These are phyloP conservation scores for Bolboschoenoplectus hybrid DNA, from an alignment of 202 grass and related monocot genomes.

Conservation along the genomic window DNA sequence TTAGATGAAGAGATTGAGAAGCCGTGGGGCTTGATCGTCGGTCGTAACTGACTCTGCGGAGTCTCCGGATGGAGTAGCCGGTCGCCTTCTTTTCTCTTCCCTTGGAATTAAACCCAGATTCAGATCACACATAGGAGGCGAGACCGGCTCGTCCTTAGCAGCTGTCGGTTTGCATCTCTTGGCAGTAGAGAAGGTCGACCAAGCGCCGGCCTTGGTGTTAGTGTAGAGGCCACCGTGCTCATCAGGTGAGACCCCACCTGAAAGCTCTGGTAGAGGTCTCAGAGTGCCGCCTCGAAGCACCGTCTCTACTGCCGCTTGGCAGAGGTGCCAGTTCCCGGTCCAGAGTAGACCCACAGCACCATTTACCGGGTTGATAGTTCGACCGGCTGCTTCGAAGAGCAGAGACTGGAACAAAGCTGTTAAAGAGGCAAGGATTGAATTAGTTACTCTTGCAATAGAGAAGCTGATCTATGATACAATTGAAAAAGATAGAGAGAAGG, in stretches of 20 bases:
- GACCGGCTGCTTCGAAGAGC: slow-evolving; percentile 86
- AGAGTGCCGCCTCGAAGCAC: slow-evolving; percentile 76
- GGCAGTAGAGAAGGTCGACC: slow-evolving; percentile 57
- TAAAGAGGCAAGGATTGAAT: not conserved
- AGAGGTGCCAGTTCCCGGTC: slow-evolving; percentile 81
- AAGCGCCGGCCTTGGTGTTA: slow-evolving; percentile 43
- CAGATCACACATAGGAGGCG: slow-evolving; percentile 53
- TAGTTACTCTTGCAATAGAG: slow-evolving; percentile 6
- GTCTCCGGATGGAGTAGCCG: slow-evolving; percentile 68
- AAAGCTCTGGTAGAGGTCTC: slow-evolving; percentile 54
- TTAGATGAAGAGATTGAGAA: slow-evolving; percentile 81
- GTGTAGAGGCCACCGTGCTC: slow-evolving; percentile 39
- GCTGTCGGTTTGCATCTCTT: slow-evolving; percentile 39
- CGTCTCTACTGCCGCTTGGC: slow-evolving; percentile 78
- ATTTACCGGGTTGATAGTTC: slow-evolving; percentile 92
- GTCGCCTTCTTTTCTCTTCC: slow-evolving; percentile 38
- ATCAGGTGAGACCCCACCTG: not conserved
- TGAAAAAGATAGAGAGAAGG: not conserved
- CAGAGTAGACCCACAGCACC: slow-evolving; percentile 81
- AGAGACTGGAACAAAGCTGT: slow-evolving; percentile 90
- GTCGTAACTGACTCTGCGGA: slow-evolving; percentile 82
- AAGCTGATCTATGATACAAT: not conserved
- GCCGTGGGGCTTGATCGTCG: slow-evolving; percentile 46
- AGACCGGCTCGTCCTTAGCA: not conserved
- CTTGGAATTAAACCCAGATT: slow-evolving; percentile 61